Base-by-base conservation (phyloP, 2,329 filamentous ascomycete species). In the Claviceps arundinis region DNA sequence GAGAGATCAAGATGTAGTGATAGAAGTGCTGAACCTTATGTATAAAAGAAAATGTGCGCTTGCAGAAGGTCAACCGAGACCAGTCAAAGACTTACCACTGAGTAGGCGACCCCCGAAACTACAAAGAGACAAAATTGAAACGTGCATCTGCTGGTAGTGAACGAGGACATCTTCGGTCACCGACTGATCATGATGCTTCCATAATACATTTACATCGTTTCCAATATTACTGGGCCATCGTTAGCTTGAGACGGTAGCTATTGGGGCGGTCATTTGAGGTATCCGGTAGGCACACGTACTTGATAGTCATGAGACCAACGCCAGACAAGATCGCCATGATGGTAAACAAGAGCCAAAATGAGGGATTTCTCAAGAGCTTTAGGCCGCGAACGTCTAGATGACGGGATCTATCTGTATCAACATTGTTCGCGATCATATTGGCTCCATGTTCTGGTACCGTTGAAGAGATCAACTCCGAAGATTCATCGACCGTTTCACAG, bases 281-380 rank as follows among this genome's bases (percentile, higher is more conserved):
- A 22, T 13, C 8, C 16, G 40, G 11, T 4, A 14, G 16, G 5
- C 13, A 14, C 11, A 73, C 85, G 68, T 75, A 95, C 89, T 98
- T 98, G 70, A 98, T 98, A 0, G 91, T 97, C 93, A 98, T 98
- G 58, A 98, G 72, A 11, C 93, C 93, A 60, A 96, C 86, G 50
- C 93, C 93, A 5, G 89, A 89, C 56, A 97, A 73, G n/a, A 96
- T 78, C 41, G 84, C 89, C 78, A 98, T 87, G 58, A 95, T 82
- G 53, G 78, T 68, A 67, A 94, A 97, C 30, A 95, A 71, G 62
- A 94, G 86, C 89, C 90, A 97, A 68, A 97, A 98, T 58, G 94
- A 85, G 47, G 82, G 61, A 55, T 78, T 81, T 50, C 73, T 73
- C 37, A 95, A 70, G 63, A 98, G 75, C 16, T 78, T 76, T 62